Evolutionary conservation across 768 basidiomycete genomes (phyloP).

Genomic region (Cantharellus cinnabarinus): DNA sequence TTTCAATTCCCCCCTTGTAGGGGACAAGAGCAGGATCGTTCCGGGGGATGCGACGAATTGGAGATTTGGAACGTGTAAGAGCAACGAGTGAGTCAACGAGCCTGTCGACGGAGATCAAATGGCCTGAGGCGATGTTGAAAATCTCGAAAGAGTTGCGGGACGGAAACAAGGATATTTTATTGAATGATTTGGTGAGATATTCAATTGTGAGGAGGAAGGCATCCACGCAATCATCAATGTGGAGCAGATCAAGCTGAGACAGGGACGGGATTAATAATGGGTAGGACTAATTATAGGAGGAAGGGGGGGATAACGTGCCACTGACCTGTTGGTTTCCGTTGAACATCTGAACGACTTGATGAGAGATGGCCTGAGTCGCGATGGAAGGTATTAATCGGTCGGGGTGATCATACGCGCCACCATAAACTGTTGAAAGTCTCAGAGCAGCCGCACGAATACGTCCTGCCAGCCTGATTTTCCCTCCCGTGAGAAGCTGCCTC

Average conservation of each 20-base stretch:
- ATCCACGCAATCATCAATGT: too few relatives aligned
- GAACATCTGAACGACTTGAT: conserved; percentile 14
- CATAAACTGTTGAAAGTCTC: conserved; percentile 16
- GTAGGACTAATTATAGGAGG: not conserved
- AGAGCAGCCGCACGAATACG: conserved; percentile 9
- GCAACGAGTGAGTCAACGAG: conserved; percentile 13
- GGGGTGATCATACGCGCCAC: conserved; percentile 12
- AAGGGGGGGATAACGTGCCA: not conserved
- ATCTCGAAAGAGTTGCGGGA: conserved; percentile 5
- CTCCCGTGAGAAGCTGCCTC: not conserved
- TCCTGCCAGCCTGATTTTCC: not conserved
- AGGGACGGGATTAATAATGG: not conserved
- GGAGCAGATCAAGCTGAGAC: conserved; percentile 8
- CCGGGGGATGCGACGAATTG: conserved; percentile 12
- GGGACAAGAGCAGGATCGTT: conserved; percentile 3
- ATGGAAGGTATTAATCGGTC: conserved; percentile 14
- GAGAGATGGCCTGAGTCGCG: conserved; percentile 13
- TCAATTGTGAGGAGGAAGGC: conserved; percentile 14
- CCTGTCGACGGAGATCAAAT: conserved; percentile 9
- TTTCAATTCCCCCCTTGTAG: not conserved
- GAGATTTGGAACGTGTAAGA: conserved; percentile 12
- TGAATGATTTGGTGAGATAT: conserved; percentile 6
- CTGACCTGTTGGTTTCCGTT: conserved; percentile 9
- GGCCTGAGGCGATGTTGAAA: conserved; percentile 14
- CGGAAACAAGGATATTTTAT: not conserved